A percentile compares a stretch with the other conserved stretches of the same genome.
These are phyloP conservation scores for Durusdinium trenchii DNA, from an alignment of 73 alveolate species.

Conservation along the genomic window DNA sequence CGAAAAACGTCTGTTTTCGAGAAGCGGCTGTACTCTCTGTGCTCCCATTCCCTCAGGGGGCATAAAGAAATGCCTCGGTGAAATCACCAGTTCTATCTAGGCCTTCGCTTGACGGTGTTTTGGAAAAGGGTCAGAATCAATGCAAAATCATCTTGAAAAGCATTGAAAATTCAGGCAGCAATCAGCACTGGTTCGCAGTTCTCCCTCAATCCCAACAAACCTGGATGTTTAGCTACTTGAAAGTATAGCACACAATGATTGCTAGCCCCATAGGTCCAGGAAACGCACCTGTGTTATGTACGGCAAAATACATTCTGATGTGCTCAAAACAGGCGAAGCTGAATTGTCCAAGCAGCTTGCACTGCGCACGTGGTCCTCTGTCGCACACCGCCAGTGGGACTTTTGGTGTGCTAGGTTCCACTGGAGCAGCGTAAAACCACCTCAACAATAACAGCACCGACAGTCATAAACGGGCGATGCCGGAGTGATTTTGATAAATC, in stretches of 20 bases:
- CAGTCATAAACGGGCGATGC: no score
- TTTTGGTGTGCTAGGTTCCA: background rate
- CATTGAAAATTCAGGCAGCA: background rate
- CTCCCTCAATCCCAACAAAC: background rate
- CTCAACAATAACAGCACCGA: no score
- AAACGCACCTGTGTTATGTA: background rate
- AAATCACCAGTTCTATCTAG: no score
- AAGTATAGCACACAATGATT: background rate
- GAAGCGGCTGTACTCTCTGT: background rate
- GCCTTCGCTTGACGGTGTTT: no score
- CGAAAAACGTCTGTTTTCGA: background rate
- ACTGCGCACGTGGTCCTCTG: background rate
- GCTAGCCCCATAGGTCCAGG: background rate
- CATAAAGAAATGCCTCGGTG: background rate
- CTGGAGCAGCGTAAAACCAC: conserved; percentile 6
- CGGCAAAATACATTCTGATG: background rate
- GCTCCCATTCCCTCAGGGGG: conserved; percentile 9
- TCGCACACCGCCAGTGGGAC: background rate
- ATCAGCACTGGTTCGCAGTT: background rate
- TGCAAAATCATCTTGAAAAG: background rate
- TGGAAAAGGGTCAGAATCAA: background rate
- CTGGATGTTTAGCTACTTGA: background rate
- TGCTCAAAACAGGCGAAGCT: background rate
- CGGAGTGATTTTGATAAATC: no score
- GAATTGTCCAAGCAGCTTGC: conserved; percentile 1